Base-by-base conservation (phyloP, 2,329 filamentous ascomycete genomes). In the Byssochlamys sp. region DNA sequence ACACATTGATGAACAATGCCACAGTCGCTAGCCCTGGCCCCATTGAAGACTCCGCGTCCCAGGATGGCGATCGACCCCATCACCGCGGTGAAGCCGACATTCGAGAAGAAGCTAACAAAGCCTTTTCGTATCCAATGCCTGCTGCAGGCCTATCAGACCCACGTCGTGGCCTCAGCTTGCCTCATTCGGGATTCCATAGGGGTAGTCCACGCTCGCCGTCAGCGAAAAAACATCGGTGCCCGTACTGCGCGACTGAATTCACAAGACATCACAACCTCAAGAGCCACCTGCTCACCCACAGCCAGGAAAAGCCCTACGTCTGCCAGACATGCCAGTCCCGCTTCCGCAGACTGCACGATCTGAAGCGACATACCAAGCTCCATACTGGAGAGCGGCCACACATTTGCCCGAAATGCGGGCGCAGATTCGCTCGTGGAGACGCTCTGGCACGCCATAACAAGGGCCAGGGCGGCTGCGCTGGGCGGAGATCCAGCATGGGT, bases 261-360 rank as follows among this genome's bases (percentile, higher is more conserved):
- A 99, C 94, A 28, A 85, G 94, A 51, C 94, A 97, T 70, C 94
- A 97, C 71, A 97, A 99, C 68, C 82, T 97, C 28, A 99, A 97
- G 77, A 96, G 91, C 65, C 94, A 99, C 76, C 82, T 99, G 58
- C 83, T 99, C 70, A 97, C 94, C 0, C 94, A 97, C 73, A 96
- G 91, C 67, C 92, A 99, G 78, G 94, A 99, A 73, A 99, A 99
- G 75, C 94, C 94, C 0, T 99, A 94, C 69, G 84, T 94, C 28
- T 99, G 94, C 70, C 86, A 90, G 61, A 90, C 89, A n/a, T 99
- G 94, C 71, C 84, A 92, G 65, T 89, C 94, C 73, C 86, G 92
- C 55, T 99, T 99, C 74, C 84, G 94, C 57, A 85, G 94, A 62
- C 80, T 97, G 55, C 94, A 99, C 70, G 94, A 99, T 69, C 76